Evolutionary conservation across 768 basidiomycete species (phyloP).

Genomic region (Exidia glandulosa): DNA sequence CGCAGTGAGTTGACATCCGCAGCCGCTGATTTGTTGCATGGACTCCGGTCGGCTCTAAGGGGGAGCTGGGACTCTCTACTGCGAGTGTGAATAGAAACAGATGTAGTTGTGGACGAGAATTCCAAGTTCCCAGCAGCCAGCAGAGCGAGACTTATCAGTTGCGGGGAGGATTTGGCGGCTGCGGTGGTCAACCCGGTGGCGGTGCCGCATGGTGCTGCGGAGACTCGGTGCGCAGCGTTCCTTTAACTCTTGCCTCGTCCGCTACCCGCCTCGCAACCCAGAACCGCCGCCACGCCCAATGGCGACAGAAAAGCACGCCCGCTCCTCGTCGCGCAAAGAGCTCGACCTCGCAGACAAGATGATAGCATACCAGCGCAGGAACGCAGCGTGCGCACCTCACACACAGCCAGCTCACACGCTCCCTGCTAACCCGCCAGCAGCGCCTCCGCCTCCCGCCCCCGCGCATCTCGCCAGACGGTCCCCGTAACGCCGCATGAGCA

Average conservation of each 20-base stretch:
- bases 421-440: conserved; percentile 19
- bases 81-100: too few relatives aligned
- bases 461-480: conserved; percentile 9
- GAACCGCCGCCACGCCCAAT: too few relatives aligned
- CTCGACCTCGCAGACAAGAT: conserved; percentile 50
- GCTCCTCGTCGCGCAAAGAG: not conserved
- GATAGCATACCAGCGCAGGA: conserved; percentile 54
- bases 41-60: too few relatives aligned
- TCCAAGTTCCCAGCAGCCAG: too few relatives aligned
- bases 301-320: not conserved
- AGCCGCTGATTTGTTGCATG: too few relatives aligned
- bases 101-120: too few relatives aligned
- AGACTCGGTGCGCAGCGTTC: not conserved
- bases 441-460: conserved; percentile 8
- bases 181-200: too few relatives aligned
- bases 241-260: not conserved
- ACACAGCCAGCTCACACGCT: conserved; percentile 8
- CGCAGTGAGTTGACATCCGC: too few relatives aligned
- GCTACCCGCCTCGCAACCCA: not conserved
- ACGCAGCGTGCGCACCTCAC: conserved; percentile 37
- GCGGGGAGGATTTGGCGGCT: too few relatives aligned
- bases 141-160: too few relatives aligned
- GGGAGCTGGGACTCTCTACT: too few relatives aligned
- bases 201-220: too few relatives aligned
- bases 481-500: conserved; percentile 25